Conservation (phyloP, 2,329 filamentous ascomycete species). For the Cladosporium sp. region DNA sequence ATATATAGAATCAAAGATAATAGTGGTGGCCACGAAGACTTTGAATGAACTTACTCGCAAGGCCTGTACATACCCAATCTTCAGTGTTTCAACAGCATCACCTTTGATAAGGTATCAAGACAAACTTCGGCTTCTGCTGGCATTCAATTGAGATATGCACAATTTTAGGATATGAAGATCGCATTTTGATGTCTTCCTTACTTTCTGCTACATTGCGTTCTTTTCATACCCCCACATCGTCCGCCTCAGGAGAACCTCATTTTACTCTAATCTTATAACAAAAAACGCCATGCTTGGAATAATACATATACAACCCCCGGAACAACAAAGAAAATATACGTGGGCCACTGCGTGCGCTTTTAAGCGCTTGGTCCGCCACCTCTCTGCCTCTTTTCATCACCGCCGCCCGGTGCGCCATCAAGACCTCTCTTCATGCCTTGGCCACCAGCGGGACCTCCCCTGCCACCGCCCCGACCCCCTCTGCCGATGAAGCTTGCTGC, state of each 20-base stretch:
- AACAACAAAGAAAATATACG: background rate
- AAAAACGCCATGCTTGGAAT: slow-evolving; percentile 1
- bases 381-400: slow-evolving; percentile 13
- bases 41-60: too few relatives aligned
- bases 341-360: background rate
- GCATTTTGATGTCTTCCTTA: background rate
- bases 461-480: slow-evolving; percentile 20
- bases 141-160: too few relatives aligned
- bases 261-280: background rate
- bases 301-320: slow-evolving; percentile 2
- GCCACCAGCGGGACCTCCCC: background rate
- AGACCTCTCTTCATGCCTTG: slow-evolving; percentile 6
- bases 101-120: too few relatives aligned
- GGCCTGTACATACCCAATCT: too few relatives aligned
- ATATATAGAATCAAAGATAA: too few relatives aligned
- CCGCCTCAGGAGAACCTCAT: background rate
- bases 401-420: slow-evolving; percentile 4
- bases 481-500: slow-evolving; percentile 6
- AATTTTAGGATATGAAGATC: too few relatives aligned
- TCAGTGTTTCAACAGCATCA: too few relatives aligned
- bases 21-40: too few relatives aligned
- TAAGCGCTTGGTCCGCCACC: slow-evolving; percentile 5
- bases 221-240: background rate
- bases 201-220: background rate
- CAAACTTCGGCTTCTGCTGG: too few relatives aligned